Evolutionary conservation across 2,329 filamentous ascomycete genomes (phyloP).

Genomic region (Neoscytalidium dimidiatum): DNA sequence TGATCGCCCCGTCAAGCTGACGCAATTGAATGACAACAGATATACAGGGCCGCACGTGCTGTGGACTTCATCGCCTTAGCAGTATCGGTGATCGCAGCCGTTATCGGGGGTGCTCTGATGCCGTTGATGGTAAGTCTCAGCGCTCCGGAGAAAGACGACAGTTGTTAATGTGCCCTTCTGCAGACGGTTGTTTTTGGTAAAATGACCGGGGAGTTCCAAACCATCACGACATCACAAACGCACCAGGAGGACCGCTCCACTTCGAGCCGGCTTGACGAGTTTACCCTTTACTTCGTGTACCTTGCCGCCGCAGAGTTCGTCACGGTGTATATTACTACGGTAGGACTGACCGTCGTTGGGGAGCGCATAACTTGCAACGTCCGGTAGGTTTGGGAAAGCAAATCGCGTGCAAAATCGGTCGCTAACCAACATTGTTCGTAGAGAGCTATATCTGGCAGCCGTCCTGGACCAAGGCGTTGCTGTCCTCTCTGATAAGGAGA

Average conservation of each 20-base stretch:
- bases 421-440: no score
- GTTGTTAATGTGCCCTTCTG: background rate
- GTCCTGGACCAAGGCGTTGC: conserved; percentile 23
- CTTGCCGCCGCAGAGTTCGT: conserved; percentile 28
- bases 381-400: conserved; percentile 20
- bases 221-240: conserved; percentile 34
- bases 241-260: conserved; percentile 27
- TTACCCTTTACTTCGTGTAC: conserved; percentile 42
- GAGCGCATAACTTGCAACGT: conserved; percentile 48
- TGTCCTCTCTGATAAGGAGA: conserved; percentile 67
- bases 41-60: background rate
- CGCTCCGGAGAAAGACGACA: conserved; percentile 24
- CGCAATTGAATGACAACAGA: background rate
- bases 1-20: no score
- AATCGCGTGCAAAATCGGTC: no score
- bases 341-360: conserved; percentile 73
- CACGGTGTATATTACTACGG: conserved; percentile 59
- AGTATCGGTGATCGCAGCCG: conserved; percentile 27
- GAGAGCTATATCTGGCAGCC: conserved; percentile 72
- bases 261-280: conserved; percentile 33
- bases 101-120: conserved; percentile 34
- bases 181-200: conserved; percentile 38
- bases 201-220: conserved; percentile 32
- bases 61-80: background rate
- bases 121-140: conserved; percentile 44